Evolutionary conservation across 1,284 basidiomycete genomes (phyloP).

Genomic region (Kwoniella shivajii): DNA sequence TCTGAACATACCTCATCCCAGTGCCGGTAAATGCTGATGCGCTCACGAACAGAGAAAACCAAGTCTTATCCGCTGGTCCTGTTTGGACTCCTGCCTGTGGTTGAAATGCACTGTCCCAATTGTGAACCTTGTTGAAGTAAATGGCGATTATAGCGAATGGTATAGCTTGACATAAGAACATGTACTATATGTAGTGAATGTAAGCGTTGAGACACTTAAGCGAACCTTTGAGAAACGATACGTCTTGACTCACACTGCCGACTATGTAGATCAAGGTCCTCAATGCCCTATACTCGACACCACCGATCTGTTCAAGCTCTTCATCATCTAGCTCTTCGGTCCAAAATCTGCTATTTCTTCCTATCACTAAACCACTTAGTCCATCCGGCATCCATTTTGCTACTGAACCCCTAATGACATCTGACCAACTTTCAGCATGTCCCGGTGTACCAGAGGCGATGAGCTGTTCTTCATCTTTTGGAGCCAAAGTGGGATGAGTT

Average conservation of each 20-base stretch:
- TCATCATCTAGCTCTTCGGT: conserved; percentile 45
- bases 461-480: not conserved
- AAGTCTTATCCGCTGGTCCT: conserved; percentile 33
- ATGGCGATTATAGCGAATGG: conserved; percentile 40
- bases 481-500: conserved; percentile 8
- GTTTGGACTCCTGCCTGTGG: conserved; percentile 24
- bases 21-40: conserved; percentile 32
- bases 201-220: too few species aligned
- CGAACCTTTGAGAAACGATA: too few species aligned
- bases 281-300: conserved; percentile 43
- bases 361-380: conserved; percentile 33
- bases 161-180: conserved; percentile 34
- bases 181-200: conserved; percentile 24
- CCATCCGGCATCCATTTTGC: conserved; percentile 41
- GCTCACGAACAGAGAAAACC: conserved; percentile 34
- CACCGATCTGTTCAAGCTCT: conserved; percentile 41
- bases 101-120: conserved; percentile 29
- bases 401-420: conserved; percentile 17
- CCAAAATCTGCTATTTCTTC: conserved; percentile 42
- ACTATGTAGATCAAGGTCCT: conserved; percentile 34
- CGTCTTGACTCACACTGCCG: conserved; percentile 29
- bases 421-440: conserved; percentile 24
- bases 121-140: conserved; percentile 29
- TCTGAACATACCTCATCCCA: conserved; percentile 31
- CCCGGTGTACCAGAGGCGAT: not conserved